phyloP scores from a whole-genome alignment of 495 filamentous ascomycete genomes.

The Aspergillus steynii region DNA sequence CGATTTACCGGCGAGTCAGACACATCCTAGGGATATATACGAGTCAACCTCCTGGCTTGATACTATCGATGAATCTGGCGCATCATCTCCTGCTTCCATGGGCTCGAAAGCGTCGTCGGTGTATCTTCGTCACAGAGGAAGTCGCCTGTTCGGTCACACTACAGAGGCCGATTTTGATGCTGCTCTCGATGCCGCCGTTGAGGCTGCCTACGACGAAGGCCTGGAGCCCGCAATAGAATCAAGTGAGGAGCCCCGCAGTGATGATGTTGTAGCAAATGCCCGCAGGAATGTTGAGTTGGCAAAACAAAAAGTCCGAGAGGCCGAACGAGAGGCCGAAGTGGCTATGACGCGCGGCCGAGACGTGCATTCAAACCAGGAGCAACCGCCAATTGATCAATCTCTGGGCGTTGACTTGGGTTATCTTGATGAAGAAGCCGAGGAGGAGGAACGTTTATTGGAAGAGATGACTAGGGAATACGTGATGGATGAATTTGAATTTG shows the following conservation, averaged over 20 bases:
- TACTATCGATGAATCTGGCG: conserved; percentile 93
- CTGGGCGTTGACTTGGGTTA: conserved; percentile 44
- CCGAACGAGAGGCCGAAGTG: conserved; percentile 70
- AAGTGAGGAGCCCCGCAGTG: conserved; percentile 37
- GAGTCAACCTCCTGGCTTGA: conserved; percentile 93
- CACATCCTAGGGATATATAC: conserved; percentile 48
- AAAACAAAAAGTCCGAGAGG: conserved; percentile 76
- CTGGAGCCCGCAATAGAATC: conserved; percentile 67
- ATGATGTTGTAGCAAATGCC: conserved; percentile 56
- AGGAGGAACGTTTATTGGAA: conserved; percentile 88
- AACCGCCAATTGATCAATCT: conserved; percentile 29
- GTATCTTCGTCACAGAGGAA: conserved; percentile 64
- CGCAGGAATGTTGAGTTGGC: conserved; percentile 74
- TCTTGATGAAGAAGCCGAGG: conserved; percentile 77
- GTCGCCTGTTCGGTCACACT: conserved; percentile 66
- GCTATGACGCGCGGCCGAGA: conserved; percentile 52
- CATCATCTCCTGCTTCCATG: conserved; percentile 75
- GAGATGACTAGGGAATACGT: conserved; percentile 88
- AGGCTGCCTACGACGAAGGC: conserved; percentile 93
- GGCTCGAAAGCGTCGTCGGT: conserved; percentile 76
- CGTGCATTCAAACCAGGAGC: conserved; percentile 39
- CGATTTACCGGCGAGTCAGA: conserved; percentile 30
- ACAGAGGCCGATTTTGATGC: conserved; percentile 95
- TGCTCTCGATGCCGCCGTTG: conserved; percentile 91
- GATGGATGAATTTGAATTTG: conserved; percentile 86